Percentiles rank a stretch among this genome's conserved stretches.
Evolutionary conservation across 2,329 filamentous ascomycete genomes (phyloP).

Genomic region (Claviceps maximensis): DNA sequence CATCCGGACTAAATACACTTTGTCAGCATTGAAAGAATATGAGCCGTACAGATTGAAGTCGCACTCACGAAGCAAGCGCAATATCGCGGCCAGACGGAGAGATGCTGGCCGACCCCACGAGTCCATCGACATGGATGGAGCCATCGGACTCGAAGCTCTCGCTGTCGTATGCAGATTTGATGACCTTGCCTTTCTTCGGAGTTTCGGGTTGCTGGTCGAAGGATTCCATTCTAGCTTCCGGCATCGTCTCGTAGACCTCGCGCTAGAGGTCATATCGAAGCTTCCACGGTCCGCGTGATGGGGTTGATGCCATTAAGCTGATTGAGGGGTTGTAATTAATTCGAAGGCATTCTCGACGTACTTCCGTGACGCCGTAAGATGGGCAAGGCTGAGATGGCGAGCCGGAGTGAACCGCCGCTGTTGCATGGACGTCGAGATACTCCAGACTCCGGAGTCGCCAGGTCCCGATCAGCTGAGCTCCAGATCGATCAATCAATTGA

Average conservation of each 20-base stretch:
- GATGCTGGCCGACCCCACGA: slow-evolving; percentile 82
- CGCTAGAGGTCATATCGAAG: slow-evolving; percentile 5
- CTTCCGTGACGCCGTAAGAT: neutral
- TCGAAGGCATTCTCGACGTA: neutral
- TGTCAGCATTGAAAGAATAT: slow-evolving; percentile 13
- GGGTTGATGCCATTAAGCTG: neutral
- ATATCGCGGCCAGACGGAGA: slow-evolving; percentile 84
- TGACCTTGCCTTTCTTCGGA: slow-evolving; percentile 42
- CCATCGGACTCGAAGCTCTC: slow-evolving; percentile 77
- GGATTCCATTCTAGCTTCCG: slow-evolving; percentile 28
- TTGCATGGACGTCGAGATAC: neutral
- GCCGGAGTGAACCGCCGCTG: neutral
- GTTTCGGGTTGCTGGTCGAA: slow-evolving; percentile 31
- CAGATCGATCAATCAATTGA: neutral
- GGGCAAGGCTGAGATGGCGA: neutral
- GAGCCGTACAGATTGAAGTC: neutral
- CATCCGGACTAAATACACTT: slow-evolving; percentile 52
- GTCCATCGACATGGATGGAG: slow-evolving; percentile 68
- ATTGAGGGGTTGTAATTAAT: neutral
- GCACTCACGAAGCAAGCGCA: slow-evolving; percentile 62
- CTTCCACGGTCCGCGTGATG: neutral
- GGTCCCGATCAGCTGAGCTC: neutral
- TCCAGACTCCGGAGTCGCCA: neutral
- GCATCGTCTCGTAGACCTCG: neutral
- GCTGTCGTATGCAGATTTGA: slow-evolving; percentile 66